Percentiles rank a stretch among this genome's conserved stretches.
These are phyloP conservation scores for Cadophora luteo-olivacea DNA, from an alignment of 2,329 filamentous ascomycete species.

Conservation along the genomic window DNA sequence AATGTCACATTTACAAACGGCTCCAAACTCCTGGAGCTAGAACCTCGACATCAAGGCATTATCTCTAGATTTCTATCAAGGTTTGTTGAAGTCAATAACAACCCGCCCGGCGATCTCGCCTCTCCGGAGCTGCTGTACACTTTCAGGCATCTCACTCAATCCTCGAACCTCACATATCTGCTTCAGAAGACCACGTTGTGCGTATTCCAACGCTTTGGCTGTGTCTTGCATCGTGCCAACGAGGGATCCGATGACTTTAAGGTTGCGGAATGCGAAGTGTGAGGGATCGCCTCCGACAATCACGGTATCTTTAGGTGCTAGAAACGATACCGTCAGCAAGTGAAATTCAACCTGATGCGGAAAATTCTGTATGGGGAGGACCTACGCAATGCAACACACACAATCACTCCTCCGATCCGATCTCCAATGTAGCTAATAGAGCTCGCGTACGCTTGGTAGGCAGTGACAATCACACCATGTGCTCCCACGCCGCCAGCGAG, in stretches of 20 bases:
- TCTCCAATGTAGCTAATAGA: slow-evolving; percentile 28
- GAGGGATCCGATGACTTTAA: slow-evolving; percentile 31
- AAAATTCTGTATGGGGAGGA: background rate
- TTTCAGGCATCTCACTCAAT: slow-evolving; percentile 30
- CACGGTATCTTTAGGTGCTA: slow-evolving; percentile 24
- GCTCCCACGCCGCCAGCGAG: slow-evolving; percentile 51
- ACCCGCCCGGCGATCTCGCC: slow-evolving; percentile 36
- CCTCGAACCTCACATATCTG: slow-evolving; percentile 33
- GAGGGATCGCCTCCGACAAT: slow-evolving; percentile 30
- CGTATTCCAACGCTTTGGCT: slow-evolving; percentile 32
- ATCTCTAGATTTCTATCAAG: slow-evolving; percentile 5
- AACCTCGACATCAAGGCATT: too few relatives aligned
- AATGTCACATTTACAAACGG: too few relatives aligned
- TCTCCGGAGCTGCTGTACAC: slow-evolving; percentile 34
- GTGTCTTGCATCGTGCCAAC: slow-evolving; percentile 32
- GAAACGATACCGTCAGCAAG: too few relatives aligned
- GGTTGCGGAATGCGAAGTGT: slow-evolving; percentile 28
- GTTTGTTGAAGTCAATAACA: slow-evolving; percentile 36
- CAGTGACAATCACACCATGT: slow-evolving; percentile 61
- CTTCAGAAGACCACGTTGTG: slow-evolving; percentile 29
- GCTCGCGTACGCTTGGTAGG: slow-evolving; percentile 30
- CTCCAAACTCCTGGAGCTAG: too few relatives aligned
- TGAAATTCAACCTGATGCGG: too few relatives aligned
- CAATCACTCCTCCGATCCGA: slow-evolving; percentile 29
- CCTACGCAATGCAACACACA: slow-evolving; percentile 32